Base-by-base conservation (phyloP, 2,329 filamentous ascomycete genomes). In the Colletotrichum chlorophyti region DNA sequence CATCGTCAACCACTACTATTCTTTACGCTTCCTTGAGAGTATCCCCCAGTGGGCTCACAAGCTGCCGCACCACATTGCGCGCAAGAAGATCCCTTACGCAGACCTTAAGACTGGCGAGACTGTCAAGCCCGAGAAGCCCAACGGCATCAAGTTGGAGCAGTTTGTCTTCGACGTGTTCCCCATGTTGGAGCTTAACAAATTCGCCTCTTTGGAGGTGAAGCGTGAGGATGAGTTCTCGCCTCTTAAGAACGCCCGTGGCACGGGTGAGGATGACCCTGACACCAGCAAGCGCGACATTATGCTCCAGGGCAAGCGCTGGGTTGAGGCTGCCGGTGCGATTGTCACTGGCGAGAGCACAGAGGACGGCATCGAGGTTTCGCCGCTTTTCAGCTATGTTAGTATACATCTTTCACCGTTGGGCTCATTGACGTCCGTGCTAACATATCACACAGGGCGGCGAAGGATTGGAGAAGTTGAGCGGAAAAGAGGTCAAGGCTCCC, bases 1-100 rank as follows among this genome's bases (percentile, higher is more conserved):
- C 81, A 99, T 99, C 68, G 95, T 99, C 79, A 99, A 99, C 83
- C 95, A 99, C 83, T 99, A 98, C 85, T 99, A 99, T 81, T 96
- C 92, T 42, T 94, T 93, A 82, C 80, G 84, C 65, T 98, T 97
- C 84, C 84, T 99, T 45, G 90, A 97, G 74, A 89, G 86, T 63
- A 97, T 97, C 67, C 93, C 95, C 57, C 79, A 87, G 67, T 97
- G 92, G 91, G 87, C 86, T 15, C 83, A 93, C 78, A 87, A 89
- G 74, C 85, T 99, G 49, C 94, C 94, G 14, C 95, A 98, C 75
- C 95, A 99, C 81, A 88, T 99, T 63, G 95, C 95, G 40, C 88
- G 90, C 75, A 99, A 99, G 90, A 99, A 99, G 90, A 99, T 99
- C 63, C 93, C 94, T 10, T 89, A 86, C 72, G 84, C 91, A 65